Evolutionary conservation across 108 stramenopile species (phyloP), one percentile per base, ranked within the genome.

Genomic region (Chaetoceros muelleri): DNA sequence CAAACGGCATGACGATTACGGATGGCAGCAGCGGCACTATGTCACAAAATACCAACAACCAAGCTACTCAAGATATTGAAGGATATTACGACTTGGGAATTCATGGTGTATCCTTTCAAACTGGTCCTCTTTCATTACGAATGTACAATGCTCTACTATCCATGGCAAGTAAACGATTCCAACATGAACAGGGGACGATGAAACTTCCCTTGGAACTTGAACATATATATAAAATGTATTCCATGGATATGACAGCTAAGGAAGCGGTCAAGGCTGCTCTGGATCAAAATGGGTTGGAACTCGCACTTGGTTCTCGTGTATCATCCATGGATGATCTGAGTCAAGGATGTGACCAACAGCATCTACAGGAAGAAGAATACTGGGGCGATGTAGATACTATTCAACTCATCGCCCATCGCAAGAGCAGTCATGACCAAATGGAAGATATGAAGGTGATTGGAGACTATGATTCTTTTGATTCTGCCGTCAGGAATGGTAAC

Each of bases 181-280:
- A n/a, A n/a, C n/a, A n/a, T 19, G 29, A 51, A 27, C 47, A 62
- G 16, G 52, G 17, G 3, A 2, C 24, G 27, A 64, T 46, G 30
- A 24, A 48, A 0, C 64, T 82, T 34, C 67, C 61, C 13, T 58
- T 67, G 27, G 82, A 82, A 30, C 62, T 85, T 31, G 26, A 51
- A 3, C 40, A 63, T 22, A 51, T 76, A 2, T 84, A 78, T 46
- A 58, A 50, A 24, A 21, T 84, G 18, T 84, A 76, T 61, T 69
- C 82, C 13, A 86, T 90, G 85, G 89, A 90, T 62, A 75, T 78
- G 44, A 77, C 75, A 26, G 89, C 89, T 28, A 86, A 86, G 55
- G 84, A 90, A 61, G 89, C 82, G n/a, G 76, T 76, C 17, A 59
- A 65, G 57, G 81, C 65, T 2, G 85, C 89, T 20, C 66, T 90